phyloP scores from a whole-genome alignment of 768 basidiomycete species.

The Rickenella mellea region DNA sequence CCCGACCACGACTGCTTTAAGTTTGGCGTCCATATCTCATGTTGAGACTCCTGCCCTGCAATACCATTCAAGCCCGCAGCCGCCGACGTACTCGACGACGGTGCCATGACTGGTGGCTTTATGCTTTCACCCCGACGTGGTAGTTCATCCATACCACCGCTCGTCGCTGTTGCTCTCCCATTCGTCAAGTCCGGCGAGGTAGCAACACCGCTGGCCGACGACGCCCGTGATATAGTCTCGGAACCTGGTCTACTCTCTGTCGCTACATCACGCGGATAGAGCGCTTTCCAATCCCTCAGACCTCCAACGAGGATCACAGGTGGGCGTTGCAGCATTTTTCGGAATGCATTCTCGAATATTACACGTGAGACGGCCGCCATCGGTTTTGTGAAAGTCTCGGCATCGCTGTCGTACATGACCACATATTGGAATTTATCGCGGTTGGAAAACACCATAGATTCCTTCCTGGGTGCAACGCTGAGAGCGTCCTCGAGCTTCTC shows the following conservation, averaged over 20 bases:
- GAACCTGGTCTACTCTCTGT: slow-evolving; percentile 33
- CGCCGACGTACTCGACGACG: too few species aligned
- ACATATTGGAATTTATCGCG: slow-evolving; percentile 86
- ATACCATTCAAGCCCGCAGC: too few species aligned
- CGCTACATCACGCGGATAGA: slow-evolving; percentile 13
- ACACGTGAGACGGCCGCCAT: slow-evolving; percentile 53
- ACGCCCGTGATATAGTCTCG: too few species aligned
- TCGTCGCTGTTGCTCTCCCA: background rate
- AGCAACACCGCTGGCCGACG: too few species aligned
- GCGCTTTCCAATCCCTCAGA: slow-evolving; percentile 64
- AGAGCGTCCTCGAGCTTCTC: slow-evolving; percentile 67
- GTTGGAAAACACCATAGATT: slow-evolving; percentile 68
- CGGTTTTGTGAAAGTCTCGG: slow-evolving; percentile 44
- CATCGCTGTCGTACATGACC: slow-evolving; percentile 69
- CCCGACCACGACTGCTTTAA: background rate
- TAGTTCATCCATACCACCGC: background rate
- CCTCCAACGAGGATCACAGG: slow-evolving; percentile 86
- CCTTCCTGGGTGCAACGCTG: slow-evolving; percentile 56
- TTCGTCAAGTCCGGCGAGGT: background rate
- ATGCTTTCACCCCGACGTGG: background rate
- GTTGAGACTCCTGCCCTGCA: too few species aligned
- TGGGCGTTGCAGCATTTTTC: slow-evolving; percentile 58
- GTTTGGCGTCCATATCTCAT: too few species aligned
- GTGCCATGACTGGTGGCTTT: too few species aligned
- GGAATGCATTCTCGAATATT: slow-evolving; percentile 67